Percentiles rank a stretch among this genome's conserved stretches.
Conservation (phyloP, 208 protist species). For the Tritrichomonas foetus region DNA sequence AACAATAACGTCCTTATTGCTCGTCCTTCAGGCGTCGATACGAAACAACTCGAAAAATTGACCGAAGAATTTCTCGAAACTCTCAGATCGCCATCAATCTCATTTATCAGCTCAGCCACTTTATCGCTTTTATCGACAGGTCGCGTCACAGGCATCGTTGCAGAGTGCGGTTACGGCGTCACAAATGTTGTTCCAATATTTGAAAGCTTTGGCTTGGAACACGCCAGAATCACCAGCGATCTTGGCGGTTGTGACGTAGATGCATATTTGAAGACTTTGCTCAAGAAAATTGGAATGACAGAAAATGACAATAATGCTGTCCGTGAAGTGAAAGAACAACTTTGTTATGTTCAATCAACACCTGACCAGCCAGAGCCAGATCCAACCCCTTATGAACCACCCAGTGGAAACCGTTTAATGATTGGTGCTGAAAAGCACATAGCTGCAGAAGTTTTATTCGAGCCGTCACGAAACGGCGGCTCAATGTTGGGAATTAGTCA, state of each 20-base stretch:
- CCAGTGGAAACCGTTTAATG: background rate
- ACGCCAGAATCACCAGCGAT: background rate
- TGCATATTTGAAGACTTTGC: background rate
- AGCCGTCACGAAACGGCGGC: background rate
- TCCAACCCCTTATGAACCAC: background rate
- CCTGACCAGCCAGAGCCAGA: background rate
- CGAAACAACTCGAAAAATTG: background rate
- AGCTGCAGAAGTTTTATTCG: slow-evolving; percentile 31
- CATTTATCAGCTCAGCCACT: slow-evolving; percentile 7
- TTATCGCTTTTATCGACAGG: slow-evolving; percentile 35
- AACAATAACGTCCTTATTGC: background rate
- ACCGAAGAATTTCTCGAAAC: background rate
- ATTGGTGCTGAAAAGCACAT: background rate
- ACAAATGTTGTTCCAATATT: slow-evolving; percentile 29
- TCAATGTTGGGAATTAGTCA: background rate
- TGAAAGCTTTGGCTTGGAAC: background rate
- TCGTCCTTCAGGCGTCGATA: background rate
- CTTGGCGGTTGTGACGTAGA: slow-evolving; percentile 16
- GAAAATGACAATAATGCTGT: slow-evolving; percentile 28
- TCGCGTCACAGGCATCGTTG: background rate
- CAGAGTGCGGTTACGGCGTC: slow-evolving; percentile 3
- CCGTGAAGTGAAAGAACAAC: slow-evolving; percentile 36
- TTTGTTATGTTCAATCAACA: background rate
- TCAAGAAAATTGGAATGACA: slow-evolving; percentile 33
- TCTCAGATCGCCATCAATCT: background rate